Evolutionary conservation across 306 rosid genomes (phyloP), one percentile per base, ranked within the genome.

Genomic region (Cicer judaicum): DNA sequence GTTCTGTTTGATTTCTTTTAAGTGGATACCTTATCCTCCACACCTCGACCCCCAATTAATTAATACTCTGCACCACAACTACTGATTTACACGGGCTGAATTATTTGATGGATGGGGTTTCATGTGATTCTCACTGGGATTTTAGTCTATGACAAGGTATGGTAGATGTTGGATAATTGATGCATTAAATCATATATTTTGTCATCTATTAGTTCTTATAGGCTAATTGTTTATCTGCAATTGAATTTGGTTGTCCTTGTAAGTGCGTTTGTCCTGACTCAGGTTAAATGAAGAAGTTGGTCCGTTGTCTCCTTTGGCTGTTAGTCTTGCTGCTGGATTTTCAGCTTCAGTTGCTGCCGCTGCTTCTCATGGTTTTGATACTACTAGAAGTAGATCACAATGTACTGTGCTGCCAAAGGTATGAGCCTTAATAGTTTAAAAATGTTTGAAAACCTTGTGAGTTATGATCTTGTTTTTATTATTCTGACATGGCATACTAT

Each of bases 311-410:
- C 93, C 98, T 49, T 79, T 87, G 64, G 81, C 86, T 12, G 87
- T 87, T 50, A 90, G 95, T 76, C 86, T 90, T 75, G 86, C 93
- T 5, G 98, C 96, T 49, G 98, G 97, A 72, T 77, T 94, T 74
- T 94, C 98, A 40, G 96, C 89, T 57, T 85, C 93, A 72, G 73
- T 91, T 84, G 98, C 92, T 41, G 98, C 91, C 7, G 97, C 96
- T 78, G 97, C 93, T 82, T 91, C 98, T 81, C 98, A 91, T 80
- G 74, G 95, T 82, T 94, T 94, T 50, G 98, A 94, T 85, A 91
- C 96, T 34, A 85, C 98, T 65, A 90, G 85, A 70, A 88, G 86
- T 73, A 89, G 96, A 83, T 86, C 92, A 44, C 91, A 84, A 61
- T 91, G 96, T 70, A 81, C 76, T 6, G 96, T 94, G 77, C 70